Percentiles rank a stretch among this genome's conserved stretches.
These are phyloP conservation scores for Blastocystis sp. DNA, from an alignment of 352 stramenopile species.

Conservation along the genomic window DNA sequence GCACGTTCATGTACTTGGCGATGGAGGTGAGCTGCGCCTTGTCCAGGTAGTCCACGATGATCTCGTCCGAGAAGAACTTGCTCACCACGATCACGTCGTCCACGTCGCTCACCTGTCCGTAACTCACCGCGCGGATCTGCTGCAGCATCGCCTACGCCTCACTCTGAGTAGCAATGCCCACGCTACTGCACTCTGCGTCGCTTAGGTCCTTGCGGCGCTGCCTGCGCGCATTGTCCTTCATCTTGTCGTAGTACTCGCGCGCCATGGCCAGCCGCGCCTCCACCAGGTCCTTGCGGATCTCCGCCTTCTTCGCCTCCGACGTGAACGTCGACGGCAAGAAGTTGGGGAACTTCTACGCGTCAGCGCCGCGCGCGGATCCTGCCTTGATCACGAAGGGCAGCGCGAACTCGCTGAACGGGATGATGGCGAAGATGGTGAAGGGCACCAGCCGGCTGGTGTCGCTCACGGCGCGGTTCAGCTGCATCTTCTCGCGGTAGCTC, in stretches of 20 bases:
- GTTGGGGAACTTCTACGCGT: slow-evolving; percentile 67
- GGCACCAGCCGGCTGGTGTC: slow-evolving; percentile 61
- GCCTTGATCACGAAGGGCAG: slow-evolving; percentile 66
- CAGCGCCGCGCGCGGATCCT: neutral
- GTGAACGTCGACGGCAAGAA: slow-evolving; percentile 66
- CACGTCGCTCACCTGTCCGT: slow-evolving; percentile 23
- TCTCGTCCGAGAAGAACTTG: slow-evolving; percentile 47
- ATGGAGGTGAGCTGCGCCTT: slow-evolving; percentile 42
- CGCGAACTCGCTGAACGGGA: slow-evolving; percentile 63
- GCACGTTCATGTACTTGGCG: slow-evolving; percentile 36
- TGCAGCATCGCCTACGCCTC: neutral
- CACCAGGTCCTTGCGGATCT: slow-evolving; percentile 32
- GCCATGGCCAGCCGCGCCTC: slow-evolving; percentile 57
- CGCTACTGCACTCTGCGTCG: slow-evolving; percentile 7
- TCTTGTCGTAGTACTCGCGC: slow-evolving; percentile 60
- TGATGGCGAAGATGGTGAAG: slow-evolving; percentile 66
- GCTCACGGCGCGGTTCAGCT: slow-evolving; percentile 43
- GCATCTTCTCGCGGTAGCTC: slow-evolving; percentile 57
- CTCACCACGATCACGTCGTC: slow-evolving; percentile 42
- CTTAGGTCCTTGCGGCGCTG: slow-evolving; percentile 32
- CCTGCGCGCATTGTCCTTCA: slow-evolving; percentile 28
- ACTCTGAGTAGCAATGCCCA: neutral
- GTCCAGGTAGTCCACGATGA: slow-evolving; percentile 53
- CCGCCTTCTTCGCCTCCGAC: slow-evolving; percentile 57
- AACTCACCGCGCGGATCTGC: slow-evolving; percentile 15